Percentiles rank a stretch among this genome's conserved stretches.
phyloP scores from a whole-genome alignment of 2,329 filamentous ascomycete species.

The Fusarium odoratissimum region DNA sequence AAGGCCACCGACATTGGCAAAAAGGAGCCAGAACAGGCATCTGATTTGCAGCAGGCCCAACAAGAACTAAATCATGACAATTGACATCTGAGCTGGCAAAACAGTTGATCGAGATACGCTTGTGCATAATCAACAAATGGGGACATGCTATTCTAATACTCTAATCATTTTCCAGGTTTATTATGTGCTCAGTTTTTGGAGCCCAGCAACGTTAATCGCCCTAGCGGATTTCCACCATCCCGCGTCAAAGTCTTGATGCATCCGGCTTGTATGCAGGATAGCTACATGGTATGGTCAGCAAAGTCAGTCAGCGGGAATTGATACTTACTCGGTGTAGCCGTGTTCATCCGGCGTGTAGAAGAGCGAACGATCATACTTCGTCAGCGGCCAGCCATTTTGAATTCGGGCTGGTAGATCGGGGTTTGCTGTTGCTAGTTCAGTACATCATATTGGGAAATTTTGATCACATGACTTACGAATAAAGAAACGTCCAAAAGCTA shows the following conservation, averaged over 20 bases:
- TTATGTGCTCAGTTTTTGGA: not conserved
- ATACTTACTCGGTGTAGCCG: conserved; percentile 40
- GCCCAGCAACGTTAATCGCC: not conserved
- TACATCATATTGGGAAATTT: not conserved
- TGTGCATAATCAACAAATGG: not conserved
- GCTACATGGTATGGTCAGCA: conserved; percentile 13
- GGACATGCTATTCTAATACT: not conserved
- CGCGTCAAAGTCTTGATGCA: conserved; percentile 22
- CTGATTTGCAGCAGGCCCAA: not conserved
- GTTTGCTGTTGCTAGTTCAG: conserved; percentile 36
- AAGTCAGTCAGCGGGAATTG: not conserved
- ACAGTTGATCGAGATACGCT: not conserved
- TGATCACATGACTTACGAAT: conserved; percentile 33
- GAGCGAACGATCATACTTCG: conserved; percentile 35
- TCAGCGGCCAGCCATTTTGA: conserved; percentile 40
- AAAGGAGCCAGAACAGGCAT: not conserved
- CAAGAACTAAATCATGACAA: not conserved
- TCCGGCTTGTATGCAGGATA: conserved; percentile 31
- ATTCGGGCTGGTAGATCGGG: conserved; percentile 42
- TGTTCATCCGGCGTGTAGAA: conserved; percentile 36
- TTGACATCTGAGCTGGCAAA: not conserved
- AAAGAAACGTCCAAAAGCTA: conserved; percentile 51
- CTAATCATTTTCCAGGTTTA: not conserved
- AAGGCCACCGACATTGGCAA: not conserved
- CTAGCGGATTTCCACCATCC: not conserved